Percentiles rank a stretch among this genome's conserved stretches.
Evolutionary conservation across 2,329 filamentous ascomycete species (phyloP).

Genomic region (Zymoseptoria crescenta): DNA sequence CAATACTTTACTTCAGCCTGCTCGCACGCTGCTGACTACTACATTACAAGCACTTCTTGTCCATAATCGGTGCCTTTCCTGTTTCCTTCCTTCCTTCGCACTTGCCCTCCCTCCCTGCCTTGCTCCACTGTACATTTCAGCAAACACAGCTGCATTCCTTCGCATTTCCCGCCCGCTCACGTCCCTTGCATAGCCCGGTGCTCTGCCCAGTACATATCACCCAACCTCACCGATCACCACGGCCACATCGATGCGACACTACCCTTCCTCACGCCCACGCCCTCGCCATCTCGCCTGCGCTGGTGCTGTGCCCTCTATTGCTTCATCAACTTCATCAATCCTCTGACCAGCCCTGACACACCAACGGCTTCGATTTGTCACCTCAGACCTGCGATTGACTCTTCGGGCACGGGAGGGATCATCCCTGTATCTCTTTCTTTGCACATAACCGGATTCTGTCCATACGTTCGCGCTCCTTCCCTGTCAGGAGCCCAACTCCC

Average conservation of each 20-base stretch:
- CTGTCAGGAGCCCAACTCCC: constrained; percentile 12
- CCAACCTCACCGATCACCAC: constrained; percentile 5
- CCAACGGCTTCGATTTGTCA: not conserved
- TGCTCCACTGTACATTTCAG: constrained; percentile 2
- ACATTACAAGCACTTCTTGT: not conserved
- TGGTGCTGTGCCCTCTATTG: constrained; percentile 4
- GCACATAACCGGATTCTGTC: constrained; percentile 18
- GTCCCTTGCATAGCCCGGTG: constrained; percentile 10
- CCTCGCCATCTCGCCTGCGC: constrained; percentile 4
- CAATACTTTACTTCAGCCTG: not conserved
- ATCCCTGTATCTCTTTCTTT: constrained; percentile 13
- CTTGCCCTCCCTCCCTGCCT: not conserved
- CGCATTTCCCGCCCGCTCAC: constrained; percentile 9
- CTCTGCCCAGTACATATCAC: constrained; percentile 10
- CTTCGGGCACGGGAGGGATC: constrained; percentile 18
- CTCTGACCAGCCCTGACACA: not conserved
- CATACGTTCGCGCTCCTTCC: constrained; percentile 16
- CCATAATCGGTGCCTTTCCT: not conserved
- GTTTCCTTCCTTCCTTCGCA: not conserved
- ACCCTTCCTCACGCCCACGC: constrained; percentile 1
- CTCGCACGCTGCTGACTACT: not conserved
- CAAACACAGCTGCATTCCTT: constrained; percentile 10
- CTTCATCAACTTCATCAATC: constrained; percentile 5
- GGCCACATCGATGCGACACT: constrained; percentile 8
- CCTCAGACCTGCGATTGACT: constrained; percentile 7